Evolutionary conservation across 495 filamentous ascomycete species (phyloP).

Genomic region (Monascus purpureus): DNA sequence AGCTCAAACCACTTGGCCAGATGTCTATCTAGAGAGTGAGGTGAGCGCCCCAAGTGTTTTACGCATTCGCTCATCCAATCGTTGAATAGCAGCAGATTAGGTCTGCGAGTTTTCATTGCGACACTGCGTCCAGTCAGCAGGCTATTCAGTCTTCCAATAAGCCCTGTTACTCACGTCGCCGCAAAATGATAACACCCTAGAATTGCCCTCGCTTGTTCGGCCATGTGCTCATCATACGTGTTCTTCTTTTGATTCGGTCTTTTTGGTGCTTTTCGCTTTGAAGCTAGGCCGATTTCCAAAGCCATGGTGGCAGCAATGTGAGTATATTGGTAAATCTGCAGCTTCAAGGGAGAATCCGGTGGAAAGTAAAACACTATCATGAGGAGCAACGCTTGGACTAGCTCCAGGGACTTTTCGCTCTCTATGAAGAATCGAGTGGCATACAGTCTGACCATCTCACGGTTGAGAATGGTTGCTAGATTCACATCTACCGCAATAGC

Average conservation of each 20-base stretch:
- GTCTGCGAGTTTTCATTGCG: conserved; percentile 35
- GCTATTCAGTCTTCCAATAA: not conserved
- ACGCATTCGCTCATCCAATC: conserved; percentile 36
- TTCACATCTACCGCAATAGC: conserved; percentile 25
- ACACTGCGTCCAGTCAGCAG: conserved; percentile 18
- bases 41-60: conserved; percentile 21
- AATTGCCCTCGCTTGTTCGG: conserved; percentile 30
- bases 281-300: conserved; percentile 36
- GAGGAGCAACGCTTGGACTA: conserved; percentile 36
- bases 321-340: conserved; percentile 41
- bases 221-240: conserved; percentile 19
- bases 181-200: conserved; percentile 34
- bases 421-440: conserved; percentile 33
- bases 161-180: conserved; percentile 18
- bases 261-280: conserved; percentile 13
- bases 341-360: conserved; percentile 27
- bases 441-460: conserved; percentile 32
- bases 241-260: conserved; percentile 7
- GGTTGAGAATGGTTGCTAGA: conserved; percentile 30
- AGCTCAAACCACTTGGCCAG: conserved; percentile 33
- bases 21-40: conserved; percentile 24
- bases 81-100: conserved; percentile 35
- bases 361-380: conserved; percentile 38
- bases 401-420: conserved; percentile 37
- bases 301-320: conserved; percentile 42